phyloP scores from a whole-genome alignment of 2,329 filamentous ascomycete genomes.

The Didymella lethalis region DNA sequence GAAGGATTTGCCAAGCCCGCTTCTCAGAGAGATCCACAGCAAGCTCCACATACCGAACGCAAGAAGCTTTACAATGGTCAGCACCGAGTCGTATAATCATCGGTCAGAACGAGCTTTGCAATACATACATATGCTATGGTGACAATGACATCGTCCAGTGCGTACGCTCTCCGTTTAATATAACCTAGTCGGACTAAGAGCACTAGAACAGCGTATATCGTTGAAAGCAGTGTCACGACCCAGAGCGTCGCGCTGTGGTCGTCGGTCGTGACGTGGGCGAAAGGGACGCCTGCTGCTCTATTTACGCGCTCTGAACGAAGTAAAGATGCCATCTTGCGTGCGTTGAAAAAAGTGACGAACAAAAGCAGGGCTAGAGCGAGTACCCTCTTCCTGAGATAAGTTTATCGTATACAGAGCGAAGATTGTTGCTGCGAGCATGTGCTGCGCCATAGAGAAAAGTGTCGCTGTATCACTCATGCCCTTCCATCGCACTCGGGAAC shows the following conservation, averaged over 20 bases:
- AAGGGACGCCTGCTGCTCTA: not conserved
- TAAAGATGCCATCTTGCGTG: not conserved
- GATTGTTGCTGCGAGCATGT: not conserved
- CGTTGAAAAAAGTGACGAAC: not conserved
- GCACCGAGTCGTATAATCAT: not conserved
- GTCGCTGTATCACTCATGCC: not conserved
- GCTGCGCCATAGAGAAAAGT: no score
- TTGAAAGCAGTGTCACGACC: not conserved
- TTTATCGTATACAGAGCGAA: not conserved
- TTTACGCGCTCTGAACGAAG: not conserved
- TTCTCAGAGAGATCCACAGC: not conserved
- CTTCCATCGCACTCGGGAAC: not conserved
- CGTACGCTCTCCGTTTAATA: not conserved
- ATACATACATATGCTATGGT: not conserved
- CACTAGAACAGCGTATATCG: not conserved
- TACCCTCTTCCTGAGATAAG: not conserved
- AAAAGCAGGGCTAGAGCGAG: not conserved
- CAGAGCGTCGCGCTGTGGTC: not conserved
- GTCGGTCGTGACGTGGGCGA: not conserved
- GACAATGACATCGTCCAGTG: not conserved
- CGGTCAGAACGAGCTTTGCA: not conserved
- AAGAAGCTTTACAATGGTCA: not conserved
- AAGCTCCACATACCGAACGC: not conserved
- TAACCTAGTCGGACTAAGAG: not conserved
- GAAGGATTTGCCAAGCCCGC: not conserved